Base-by-base conservation (phyloP, 495 filamentous ascomycete species). In the Penicillium macrosclerotiorum region DNA sequence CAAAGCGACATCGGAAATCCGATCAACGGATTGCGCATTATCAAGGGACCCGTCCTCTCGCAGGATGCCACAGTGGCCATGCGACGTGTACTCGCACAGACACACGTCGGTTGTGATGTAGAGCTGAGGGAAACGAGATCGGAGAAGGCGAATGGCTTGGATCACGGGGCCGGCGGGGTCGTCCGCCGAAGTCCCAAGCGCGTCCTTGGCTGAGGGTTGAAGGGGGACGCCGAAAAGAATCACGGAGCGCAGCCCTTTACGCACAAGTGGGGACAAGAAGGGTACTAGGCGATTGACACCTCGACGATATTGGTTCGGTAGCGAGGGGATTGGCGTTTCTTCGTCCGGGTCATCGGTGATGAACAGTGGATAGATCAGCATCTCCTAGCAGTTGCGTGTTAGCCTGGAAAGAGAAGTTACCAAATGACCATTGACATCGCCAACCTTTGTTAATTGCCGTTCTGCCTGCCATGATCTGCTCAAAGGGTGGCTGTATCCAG, bases 61-160 rank as follows among this genome's bases (percentile, higher is more conserved):
- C 18, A 97, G 75, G 51, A 98, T 95, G 33, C 94, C 93, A 63
- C 93, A 98, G 71, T 98, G 93, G 33, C 93, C 93, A 61, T 98
- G 93, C n/a, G 88, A 92, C 5, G 93, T 97, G 68, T 98, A 98
- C 67, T 98, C 93, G 75, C 93, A 98, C 3, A 98, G 83, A 63
- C 93, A 97, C 36, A 98, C 93, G 67, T 98, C 93, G 26, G 84
- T 80, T 38, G 85, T 82, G 54, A 98, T 85, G 66, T 93, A 98
- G 35, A 98, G 79, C 27, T 85, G 77, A 5, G 94, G 93, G 65
- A 96, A 96, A 16, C 78, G 69, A 43, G 84, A 78, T 45, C 90
- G 84, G 31, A 98, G 72, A 13, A 95, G 78, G 13, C 82, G 84
- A 64, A 97, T 95, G 14, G 79, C 76, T 50, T 82, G 78, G 41